Base-by-base conservation (phyloP, 1,139 yeast species). In the Suhomyces choctaworum region DNA sequence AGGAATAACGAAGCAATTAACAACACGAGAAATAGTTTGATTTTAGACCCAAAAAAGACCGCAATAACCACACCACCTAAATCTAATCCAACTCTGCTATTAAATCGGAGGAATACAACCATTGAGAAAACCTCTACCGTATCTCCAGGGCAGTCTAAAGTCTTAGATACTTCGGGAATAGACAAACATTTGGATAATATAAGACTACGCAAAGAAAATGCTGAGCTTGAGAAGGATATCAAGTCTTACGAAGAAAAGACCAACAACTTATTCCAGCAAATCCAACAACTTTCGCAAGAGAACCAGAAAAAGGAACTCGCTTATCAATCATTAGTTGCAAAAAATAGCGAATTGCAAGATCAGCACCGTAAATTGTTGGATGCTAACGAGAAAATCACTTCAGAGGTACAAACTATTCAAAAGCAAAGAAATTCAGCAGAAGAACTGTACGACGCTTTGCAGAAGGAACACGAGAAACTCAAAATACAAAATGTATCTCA, bases 151-250 rank as follows among this genome's bases (percentile, higher is more conserved):
- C 48, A 39, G 16, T 48, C 57, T 4, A 56, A 51, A 24, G 49
- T 51, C 1, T 50, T 68, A 29, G 73, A 67, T 44, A 56, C 72
- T 1, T 59, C 73, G 1, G 56, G 52, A 3, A 65, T 70, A 15
- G 76, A 70, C 44, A 70, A 66, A 42, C 75, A 70, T 40, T 50
- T 70, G 37, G 75, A 70, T 36, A 68, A 69, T 40, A 61, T 70
- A 7, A 51, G 73, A 27, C 54, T 69, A 16, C 56, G 58, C 32
- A 60, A 57, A 35, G 67, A 61, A 31, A 62, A 57, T 37, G 43
- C 47, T 6, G 63, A 60, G 25, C 34, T 56, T 13, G 31, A 31
- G 4, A 22, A 21, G 3, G 32, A 36, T 22, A 43, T 40, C 24
- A 27, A 29, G 8, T 22, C 31, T 10, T 30, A 45, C 4, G 16